Conservation (phyloP, 257 asterid genomes). For the Linderniella brevidens region DNA sequence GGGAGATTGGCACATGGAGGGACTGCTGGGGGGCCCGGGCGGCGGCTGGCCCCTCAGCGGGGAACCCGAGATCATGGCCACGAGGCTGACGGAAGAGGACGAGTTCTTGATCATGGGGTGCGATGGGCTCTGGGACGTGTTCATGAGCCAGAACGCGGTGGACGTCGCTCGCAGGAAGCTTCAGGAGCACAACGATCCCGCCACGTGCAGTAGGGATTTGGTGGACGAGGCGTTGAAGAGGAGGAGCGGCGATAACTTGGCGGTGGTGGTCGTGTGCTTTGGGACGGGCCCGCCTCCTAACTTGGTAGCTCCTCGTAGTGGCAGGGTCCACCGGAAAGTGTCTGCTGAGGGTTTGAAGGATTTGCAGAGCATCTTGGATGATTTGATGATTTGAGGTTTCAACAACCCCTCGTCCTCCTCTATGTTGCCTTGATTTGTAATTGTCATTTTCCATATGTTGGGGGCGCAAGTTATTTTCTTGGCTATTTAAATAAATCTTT, state of each 20-base stretch:
- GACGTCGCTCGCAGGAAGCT: constrained; percentile 90
- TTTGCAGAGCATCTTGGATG: constrained; percentile 65
- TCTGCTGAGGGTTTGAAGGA: constrained; percentile 92
- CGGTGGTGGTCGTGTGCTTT: constrained; percentile 79
- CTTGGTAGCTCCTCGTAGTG: constrained; percentile 53
- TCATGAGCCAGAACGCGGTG: constrained; percentile 82
- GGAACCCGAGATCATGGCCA: constrained; percentile 77
- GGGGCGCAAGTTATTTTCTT: too few species aligned
- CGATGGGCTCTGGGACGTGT: constrained; percentile 95
- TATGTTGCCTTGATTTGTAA: too few species aligned
- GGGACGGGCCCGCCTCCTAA: constrained; percentile 63
- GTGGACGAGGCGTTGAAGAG: constrained; percentile 85
- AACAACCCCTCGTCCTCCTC: too few species aligned
- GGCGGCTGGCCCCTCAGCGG: constrained; percentile 87
- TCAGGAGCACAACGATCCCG: constrained; percentile 82
- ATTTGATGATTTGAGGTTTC: constrained; percentile 25
- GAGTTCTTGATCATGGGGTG: constrained; percentile 93
- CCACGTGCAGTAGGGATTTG: constrained; percentile 63
- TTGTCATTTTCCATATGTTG: too few species aligned
- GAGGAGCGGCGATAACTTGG: constrained; percentile 69
- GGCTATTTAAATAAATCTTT: too few species aligned
- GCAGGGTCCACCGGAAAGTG: constrained; percentile 71
- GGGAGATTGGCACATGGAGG: constrained; percentile 93
- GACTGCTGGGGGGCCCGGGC: constrained; percentile 33
- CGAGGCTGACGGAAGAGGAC: constrained; percentile 58